A percentile compares a stretch with the other conserved stretches of the same genome.
These are phyloP conservation scores for Sideroxylon spinosum DNA, from an alignment of 179 eudicot species.

Conservation along the genomic window DNA sequence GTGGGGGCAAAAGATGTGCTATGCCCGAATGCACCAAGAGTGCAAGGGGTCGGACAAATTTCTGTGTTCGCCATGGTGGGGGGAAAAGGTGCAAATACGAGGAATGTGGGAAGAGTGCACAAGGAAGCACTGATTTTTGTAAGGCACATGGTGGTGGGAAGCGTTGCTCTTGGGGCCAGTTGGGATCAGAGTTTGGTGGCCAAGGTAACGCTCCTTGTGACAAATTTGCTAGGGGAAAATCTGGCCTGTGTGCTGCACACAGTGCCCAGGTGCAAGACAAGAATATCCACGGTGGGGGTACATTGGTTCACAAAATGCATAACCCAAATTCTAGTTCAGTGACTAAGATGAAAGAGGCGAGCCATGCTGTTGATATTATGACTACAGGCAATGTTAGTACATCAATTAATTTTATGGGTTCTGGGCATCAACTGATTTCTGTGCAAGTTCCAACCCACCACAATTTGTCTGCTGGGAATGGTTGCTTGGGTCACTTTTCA, in stretches of 20 bases:
- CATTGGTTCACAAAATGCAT: conserved; percentile 14
- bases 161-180: conserved; percentile 57
- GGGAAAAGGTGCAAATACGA: conserved; percentile 57
- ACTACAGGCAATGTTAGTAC: background rate
- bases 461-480: conserved; percentile 21
- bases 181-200: conserved; percentile 35
- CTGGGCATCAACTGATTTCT: conserved; percentile 13
- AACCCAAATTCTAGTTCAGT: background rate
- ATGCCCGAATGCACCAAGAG: conserved; percentile 49
- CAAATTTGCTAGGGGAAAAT: conserved; percentile 63
- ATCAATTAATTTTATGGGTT: conserved; percentile 10
- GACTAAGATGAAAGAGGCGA: conserved; percentile 27
- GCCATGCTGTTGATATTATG: background rate
- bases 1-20: conserved; percentile 73
- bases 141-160: conserved; percentile 79
- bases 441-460: conserved; percentile 18
- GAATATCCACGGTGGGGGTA: conserved; percentile 28
- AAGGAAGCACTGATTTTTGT: conserved; percentile 70
- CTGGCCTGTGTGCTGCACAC: conserved; percentile 62
- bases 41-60: conserved; percentile 57
- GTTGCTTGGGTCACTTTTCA: conserved; percentile 23
- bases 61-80: conserved; percentile 77
- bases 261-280: conserved; percentile 36
- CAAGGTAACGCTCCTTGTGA: conserved; percentile 38
- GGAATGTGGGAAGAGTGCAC: conserved; percentile 71